Evolutionary conservation across 371 early-diverging fungal genomes (phyloP).

Genomic region (Apophysomyces elegans): DNA sequence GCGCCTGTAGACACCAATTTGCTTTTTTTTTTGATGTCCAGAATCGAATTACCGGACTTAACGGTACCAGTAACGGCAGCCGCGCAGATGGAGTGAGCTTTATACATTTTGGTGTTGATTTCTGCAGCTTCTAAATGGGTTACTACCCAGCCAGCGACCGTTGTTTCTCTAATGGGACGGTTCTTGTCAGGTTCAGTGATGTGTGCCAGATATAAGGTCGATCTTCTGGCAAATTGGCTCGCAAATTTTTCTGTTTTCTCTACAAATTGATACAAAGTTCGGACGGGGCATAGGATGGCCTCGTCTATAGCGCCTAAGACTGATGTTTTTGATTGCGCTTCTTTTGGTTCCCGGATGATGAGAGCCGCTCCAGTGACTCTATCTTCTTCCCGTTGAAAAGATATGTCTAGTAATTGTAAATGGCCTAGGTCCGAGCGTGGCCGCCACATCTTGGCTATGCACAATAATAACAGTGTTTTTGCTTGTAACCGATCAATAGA

Average conservation of each 20-base stretch:
- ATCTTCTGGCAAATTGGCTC: background rate
- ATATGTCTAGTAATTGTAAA: background rate
- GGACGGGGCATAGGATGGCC: constrained; percentile 8
- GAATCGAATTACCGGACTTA: too few species aligned
- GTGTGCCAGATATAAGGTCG: constrained; percentile 8
- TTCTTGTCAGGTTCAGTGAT: background rate
- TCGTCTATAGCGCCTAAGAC: constrained; percentile 13
- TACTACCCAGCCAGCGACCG: too few species aligned
- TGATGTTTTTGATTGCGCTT: constrained; percentile 16
- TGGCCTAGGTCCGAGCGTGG: constrained; percentile 11
- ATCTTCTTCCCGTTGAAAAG: background rate
- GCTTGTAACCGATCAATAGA: background rate
- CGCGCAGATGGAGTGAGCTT: too few species aligned
- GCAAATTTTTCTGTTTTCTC: constrained; percentile 7
- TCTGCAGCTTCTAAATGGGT: too few species aligned
- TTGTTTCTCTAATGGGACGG: background rate
- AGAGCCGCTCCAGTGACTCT: background rate
- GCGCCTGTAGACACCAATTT: too few species aligned
- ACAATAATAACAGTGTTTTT: constrained; percentile 7
- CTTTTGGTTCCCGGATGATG: constrained; percentile 18
- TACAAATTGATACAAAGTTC: constrained; percentile 13
- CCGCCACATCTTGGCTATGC: constrained; percentile 16
- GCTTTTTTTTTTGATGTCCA: too few species aligned
- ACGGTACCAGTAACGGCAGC: too few species aligned
- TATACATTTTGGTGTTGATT: too few species aligned